Evolutionary conservation across 345 rosid species (phyloP).

Genomic region (Eutrema heterophyllum): DNA sequence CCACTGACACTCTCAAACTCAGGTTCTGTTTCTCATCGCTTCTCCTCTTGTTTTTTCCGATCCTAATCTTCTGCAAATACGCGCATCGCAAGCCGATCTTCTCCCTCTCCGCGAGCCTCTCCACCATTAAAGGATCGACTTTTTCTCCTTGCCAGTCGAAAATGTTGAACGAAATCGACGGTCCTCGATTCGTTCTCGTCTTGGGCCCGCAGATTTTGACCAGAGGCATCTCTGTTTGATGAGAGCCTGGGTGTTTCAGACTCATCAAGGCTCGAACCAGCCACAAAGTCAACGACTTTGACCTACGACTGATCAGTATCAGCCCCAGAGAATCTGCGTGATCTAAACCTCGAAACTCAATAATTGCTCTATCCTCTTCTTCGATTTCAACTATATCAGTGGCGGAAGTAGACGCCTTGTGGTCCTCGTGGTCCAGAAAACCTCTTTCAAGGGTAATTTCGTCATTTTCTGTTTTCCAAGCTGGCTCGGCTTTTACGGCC

Average conservation of each 20-base stretch:
- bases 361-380: constrained; percentile 1
- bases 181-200: constrained; percentile 43
- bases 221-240: constrained; percentile 30
- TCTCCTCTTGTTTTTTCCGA: constrained; percentile 17
- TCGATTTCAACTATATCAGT: constrained; percentile 37
- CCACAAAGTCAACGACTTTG: constrained; percentile 66
- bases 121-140: constrained; percentile 60
- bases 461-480: background rate
- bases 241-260: constrained; percentile 57
- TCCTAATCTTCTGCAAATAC: constrained; percentile 41
- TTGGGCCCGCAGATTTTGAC: constrained; percentile 73
- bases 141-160: constrained; percentile 89
- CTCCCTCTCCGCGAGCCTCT: constrained; percentile 69
- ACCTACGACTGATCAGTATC: constrained; percentile 47
- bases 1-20: constrained; percentile 39
- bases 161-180: constrained; percentile 65
- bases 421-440: constrained; percentile 16
- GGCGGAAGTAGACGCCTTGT: constrained; percentile 20
- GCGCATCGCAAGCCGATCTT: constrained; percentile 54
- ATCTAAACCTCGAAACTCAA: constrained; percentile 61
- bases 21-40: background rate
- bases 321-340: constrained; percentile 73
- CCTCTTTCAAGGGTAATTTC: constrained; percentile 20
- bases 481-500: background rate
- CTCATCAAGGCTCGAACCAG: constrained; percentile 60